These are phyloP conservation scores for Caryopteris hybrid DNA, from an alignment of 305 asterid genomes.

Conservation along the genomic window DNA sequence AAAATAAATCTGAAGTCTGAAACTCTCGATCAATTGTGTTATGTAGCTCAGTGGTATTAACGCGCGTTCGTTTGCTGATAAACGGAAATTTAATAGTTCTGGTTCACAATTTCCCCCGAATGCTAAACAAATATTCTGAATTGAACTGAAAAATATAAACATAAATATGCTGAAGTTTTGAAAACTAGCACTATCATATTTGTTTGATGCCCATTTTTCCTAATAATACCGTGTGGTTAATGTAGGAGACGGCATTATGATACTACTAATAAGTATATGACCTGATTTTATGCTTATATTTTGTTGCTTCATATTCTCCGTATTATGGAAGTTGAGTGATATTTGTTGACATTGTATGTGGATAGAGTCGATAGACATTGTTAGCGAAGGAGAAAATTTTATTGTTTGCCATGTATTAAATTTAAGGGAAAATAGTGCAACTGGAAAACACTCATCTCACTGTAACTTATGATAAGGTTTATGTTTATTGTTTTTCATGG, in stretches of 20 bases:
- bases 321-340: neutral
- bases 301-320: neutral
- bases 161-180: neutral
- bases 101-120: neutral
- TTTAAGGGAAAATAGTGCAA: constrained; percentile 4
- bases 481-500: neutral
- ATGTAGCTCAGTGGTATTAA: neutral
- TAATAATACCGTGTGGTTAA: neutral
- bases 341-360: neutral
- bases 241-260: neutral
- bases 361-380: neutral
- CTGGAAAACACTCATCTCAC: neutral
- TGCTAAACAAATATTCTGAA: neutral
- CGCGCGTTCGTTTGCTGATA: neutral
- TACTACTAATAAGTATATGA: neutral
- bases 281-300: neutral
- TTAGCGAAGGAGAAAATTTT: neutral
- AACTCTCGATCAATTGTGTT: neutral
- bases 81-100: neutral
- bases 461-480: neutral
- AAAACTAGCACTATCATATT: neutral
- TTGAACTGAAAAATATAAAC: neutral
- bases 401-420: neutral
- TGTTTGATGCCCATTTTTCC: neutral
- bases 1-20: neutral